Evolutionary conservation across 83 land plant species (phyloP), one percentile per base, ranked within the genome.

Genomic region (Diphasiastrum complanatum): DNA sequence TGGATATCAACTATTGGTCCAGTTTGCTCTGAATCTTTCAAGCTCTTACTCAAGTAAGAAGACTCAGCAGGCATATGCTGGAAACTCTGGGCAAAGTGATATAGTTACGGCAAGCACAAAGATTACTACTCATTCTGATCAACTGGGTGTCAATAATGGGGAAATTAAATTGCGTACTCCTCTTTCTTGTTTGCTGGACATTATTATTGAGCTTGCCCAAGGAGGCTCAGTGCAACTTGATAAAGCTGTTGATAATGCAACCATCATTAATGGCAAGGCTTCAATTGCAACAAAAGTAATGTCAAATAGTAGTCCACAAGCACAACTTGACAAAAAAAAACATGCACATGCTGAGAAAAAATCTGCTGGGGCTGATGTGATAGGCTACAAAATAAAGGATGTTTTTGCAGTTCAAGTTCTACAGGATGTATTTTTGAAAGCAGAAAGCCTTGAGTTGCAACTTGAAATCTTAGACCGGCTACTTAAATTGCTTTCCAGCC

Each of bases 381-480:
- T 60, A 63, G 79, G 41, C 22, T 16, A 65, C 26, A 95, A 86
- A 71, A 81, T 95, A 28, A 81, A 78, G 51, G 99, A 95, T 69
- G 63, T 83, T 36, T 89, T 91, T 61, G 90, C 97, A 18, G 82
- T 95, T 4, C 95, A 90, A 65, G 78, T 95, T 70, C 64, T 90
- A 63, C 99, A 95, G 67, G 97, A 95, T 59, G 73, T 90, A 49
- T 90, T 95, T 60, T 81, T 95, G 24, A 95, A 90, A 66, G 79
- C 97, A 38, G 78, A 80, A 26, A 85, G 75, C 63, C 51, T 74
- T 18, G 71, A 75, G 27, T 52, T 90, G 47, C 99, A 86, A 63
- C 71, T 81, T 32, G 99, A 95, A 49, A 84, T 95, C 29, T 59
- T 95, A 64, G 95, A 87, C 59, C 75, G 99, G 67, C 79, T 95